These are phyloP conservation scores for Rutstroemia sydowiana DNA, from an alignment of 2,329 filamentous ascomycete species.

Conservation along the genomic window DNA sequence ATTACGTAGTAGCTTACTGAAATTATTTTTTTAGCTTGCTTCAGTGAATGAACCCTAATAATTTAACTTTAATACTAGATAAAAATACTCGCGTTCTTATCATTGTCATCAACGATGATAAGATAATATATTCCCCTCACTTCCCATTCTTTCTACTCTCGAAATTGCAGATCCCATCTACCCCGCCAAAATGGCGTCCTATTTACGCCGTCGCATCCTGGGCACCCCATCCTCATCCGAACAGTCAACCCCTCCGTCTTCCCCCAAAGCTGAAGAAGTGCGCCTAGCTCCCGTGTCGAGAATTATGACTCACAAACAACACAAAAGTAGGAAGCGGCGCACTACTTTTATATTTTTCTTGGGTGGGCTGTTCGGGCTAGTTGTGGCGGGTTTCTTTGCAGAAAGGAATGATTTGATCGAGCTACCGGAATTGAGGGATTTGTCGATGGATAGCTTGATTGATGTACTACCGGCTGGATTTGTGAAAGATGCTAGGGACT, in stretches of 20 bases:
- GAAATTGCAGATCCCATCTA: neutral
- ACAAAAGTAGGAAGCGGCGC: constrained; percentile 44
- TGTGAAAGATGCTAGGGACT: constrained; percentile 75
- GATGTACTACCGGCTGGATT: constrained; percentile 84
- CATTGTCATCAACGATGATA: neutral
- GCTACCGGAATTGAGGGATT: constrained; percentile 59
- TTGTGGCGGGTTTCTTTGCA: constrained; percentile 86
- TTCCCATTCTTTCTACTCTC: neutral
- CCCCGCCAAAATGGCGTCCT: neutral
- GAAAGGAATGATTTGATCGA: constrained; percentile 84
- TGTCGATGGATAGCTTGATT: constrained; percentile 77
- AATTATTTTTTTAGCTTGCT: too few species aligned
- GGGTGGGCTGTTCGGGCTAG: constrained; percentile 81
- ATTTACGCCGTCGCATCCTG: neutral
- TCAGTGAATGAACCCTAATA: too few species aligned
- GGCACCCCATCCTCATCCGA: constrained; percentile 11
- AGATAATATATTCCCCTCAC: neutral
- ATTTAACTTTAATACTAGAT: neutral
- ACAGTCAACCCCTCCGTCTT: constrained; percentile 9
- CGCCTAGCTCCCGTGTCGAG: constrained; percentile 44
- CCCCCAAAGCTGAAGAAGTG: constrained; percentile 35
- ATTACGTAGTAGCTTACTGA: too few species aligned
- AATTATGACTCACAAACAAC: constrained; percentile 27
- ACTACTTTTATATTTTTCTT: constrained; percentile 79
- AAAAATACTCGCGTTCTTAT: neutral